Evolutionary conservation across 2,329 filamentous ascomycete species (phyloP), one percentile per base, ranked within the genome.

Genomic region (Ascochyta pisi): DNA sequence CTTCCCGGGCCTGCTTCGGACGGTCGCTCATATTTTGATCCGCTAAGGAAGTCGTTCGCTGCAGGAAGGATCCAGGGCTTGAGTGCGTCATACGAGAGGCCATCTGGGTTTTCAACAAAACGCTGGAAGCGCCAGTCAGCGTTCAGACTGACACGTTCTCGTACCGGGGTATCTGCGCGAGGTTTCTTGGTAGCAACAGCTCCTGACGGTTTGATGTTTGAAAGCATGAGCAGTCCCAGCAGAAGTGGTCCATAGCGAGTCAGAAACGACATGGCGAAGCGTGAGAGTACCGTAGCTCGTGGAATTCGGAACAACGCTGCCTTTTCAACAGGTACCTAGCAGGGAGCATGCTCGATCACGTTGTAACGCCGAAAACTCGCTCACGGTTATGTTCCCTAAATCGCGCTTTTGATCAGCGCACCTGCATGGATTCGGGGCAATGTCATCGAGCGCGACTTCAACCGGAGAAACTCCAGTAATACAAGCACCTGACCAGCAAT

Each of bases 11-110:
- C 62, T 23, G 61, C 57, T 4, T 71, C 67, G 5, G 62, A 60
- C 3, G 77, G 77, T 1, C 69, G 64, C 22, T 73, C 45, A 53
- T 78, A 63, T 51, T 66, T 70, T 6, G 66, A 61, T 44, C 72
- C 70, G 3, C 42, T 64, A 41, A 79, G 76, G 62, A 78, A 80
- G 37, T 76, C 64, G 59, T 80, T 80, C 3, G 67, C 77, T 2
- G 70, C 73, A 15, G 77, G 77, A 8, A 80, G 66, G 9, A 80
- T 78, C 77, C 77, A 80, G 15, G 69, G 64, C 59, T 78, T 79
- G 12, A 80, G 64, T 1, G 65, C 61, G 46, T 71, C 66, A 42
- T 77, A 76, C n/a, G 63, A 65, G 3, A 80, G 42, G 3, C 63
- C 62, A 55, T 80, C 78, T 0, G 76, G 69, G 50, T 76, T 78